These are phyloP conservation scores for Hyaloscypha hepaticicola DNA, from an alignment of 495 filamentous ascomycete genomes.

Conservation along the genomic window DNA sequence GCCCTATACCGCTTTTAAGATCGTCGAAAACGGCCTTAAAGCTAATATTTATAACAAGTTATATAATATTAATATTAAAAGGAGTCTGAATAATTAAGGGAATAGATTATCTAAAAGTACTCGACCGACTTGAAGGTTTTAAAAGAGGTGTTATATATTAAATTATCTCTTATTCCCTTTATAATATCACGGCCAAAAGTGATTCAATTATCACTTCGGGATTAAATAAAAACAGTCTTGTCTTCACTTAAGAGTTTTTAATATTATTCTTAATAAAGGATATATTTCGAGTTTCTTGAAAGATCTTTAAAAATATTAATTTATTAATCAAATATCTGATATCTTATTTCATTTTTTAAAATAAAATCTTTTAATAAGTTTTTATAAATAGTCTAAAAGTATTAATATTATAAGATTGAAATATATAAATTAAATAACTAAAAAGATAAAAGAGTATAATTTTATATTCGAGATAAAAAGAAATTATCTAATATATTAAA, in stretches of 20 bases:
- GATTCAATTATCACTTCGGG: not conserved
- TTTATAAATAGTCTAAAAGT: not conserved
- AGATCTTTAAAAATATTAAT: not conserved
- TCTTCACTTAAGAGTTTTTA: not conserved
- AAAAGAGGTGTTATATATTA: not conserved
- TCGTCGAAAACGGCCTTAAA: not conserved
- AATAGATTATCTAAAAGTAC: not conserved
- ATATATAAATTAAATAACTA: not conserved
- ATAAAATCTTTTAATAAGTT: not conserved
- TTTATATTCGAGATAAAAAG: not conserved
- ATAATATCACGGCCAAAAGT: not conserved
- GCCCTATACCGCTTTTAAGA: not conserved
- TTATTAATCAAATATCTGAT: not conserved
- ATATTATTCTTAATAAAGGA: not conserved
- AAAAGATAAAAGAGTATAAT: not conserved
- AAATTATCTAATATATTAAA: not conserved
- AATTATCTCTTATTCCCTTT: not conserved
- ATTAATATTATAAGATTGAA: not conserved
- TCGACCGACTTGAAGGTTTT: not conserved
- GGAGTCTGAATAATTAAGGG: not conserved
- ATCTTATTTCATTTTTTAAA: not conserved
- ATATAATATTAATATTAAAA: not conserved
- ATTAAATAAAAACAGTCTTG: not conserved
- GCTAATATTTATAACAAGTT: not conserved
- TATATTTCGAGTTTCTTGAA: not conserved